Evolutionary conservation across 345 rosid genomes (phyloP), one percentile per base, ranked within the genome.

Genomic region (Salix dunnii): DNA sequence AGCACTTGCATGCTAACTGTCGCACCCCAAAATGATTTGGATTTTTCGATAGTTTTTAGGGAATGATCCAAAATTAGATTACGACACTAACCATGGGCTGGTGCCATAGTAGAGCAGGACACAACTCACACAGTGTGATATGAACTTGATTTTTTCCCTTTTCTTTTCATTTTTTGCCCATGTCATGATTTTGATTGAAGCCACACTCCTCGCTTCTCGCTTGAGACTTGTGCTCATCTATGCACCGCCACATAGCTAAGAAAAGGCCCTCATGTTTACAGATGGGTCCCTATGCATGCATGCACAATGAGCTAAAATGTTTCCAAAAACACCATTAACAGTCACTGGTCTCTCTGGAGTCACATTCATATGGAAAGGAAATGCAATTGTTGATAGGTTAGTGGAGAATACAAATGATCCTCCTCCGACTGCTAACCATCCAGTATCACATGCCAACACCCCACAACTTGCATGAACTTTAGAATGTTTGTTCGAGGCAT

Each of bases 381-480:
- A 25, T 31, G 23, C 62, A 18, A 28, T 62, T 35, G 25, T 42
- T 74, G 8, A 28, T 25, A 53, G 78, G 36, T 5, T 53, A 46
- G 49, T 35, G 6, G 14, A 20, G 25, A 1, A 51, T n/a, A 75
- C 67, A 68, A 68, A 67, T 68, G 73, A 75, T n/a, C n/a, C n/a
- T 27, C 6, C 36, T 20, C 27, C 67, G n/a, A 60, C 42, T 25
- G 38, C 73, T 38, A 38, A 42, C 20, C 21, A 76, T 68, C 68
- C 64, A 65, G 33, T 3, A 20, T 16, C 73, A 55, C 68, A 69
- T 58, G 74, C 65, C 72, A 66, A 21, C 21, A 21, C 43, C 30
- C 43, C 36, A 35, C n/a, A n/a, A n/a, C n/a, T n/a, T n/a, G n/a
- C n/a, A 61, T 17, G 73, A 68, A 35, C 42, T 55, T 17, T 48